Evolutionary conservation across 2,329 filamentous ascomycete species (phyloP).

Genomic region (Taxawa tesnikishii): DNA sequence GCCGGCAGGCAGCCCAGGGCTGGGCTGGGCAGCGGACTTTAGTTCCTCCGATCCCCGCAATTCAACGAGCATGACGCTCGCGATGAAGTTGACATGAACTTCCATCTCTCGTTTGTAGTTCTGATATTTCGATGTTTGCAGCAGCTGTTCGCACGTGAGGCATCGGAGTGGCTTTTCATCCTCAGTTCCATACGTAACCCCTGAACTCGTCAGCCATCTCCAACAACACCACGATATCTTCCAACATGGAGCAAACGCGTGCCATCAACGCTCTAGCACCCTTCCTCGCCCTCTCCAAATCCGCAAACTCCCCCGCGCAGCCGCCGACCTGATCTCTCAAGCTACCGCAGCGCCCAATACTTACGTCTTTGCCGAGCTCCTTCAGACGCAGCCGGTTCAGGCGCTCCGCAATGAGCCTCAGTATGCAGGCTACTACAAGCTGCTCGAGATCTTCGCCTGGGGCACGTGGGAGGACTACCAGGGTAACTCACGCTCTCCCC

Average conservation of each 20-base stretch:
- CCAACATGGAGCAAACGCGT: conserved; percentile 59
- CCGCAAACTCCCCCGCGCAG: conserved; percentile 73
- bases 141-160: too few relatives aligned
- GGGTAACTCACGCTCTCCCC: conserved; percentile 24
- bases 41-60: too few relatives aligned
- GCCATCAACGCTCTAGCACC: conserved; percentile 56
- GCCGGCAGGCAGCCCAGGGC: too few relatives aligned
- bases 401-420: conserved; percentile 53
- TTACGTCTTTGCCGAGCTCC: conserved; percentile 89
- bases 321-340: conserved; percentile 73
- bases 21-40: too few relatives aligned
- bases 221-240: too few relatives aligned
- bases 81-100: too few relatives aligned
- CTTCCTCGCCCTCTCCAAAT: conserved; percentile 81
- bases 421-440: conserved; percentile 48
- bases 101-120: too few relatives aligned
- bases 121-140: too few relatives aligned
- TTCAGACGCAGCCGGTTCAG: conserved; percentile 68
- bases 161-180: too few relatives aligned
- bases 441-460: conserved; percentile 84
- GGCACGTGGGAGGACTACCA: conserved; percentile 76
- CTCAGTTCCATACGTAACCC: too few relatives aligned
- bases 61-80: too few relatives aligned
- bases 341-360: conserved; percentile 84
- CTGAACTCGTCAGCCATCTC: too few relatives aligned